phyloP scores from a whole-genome alignment of 768 basidiomycete species.

The Serendipita sp. region DNA sequence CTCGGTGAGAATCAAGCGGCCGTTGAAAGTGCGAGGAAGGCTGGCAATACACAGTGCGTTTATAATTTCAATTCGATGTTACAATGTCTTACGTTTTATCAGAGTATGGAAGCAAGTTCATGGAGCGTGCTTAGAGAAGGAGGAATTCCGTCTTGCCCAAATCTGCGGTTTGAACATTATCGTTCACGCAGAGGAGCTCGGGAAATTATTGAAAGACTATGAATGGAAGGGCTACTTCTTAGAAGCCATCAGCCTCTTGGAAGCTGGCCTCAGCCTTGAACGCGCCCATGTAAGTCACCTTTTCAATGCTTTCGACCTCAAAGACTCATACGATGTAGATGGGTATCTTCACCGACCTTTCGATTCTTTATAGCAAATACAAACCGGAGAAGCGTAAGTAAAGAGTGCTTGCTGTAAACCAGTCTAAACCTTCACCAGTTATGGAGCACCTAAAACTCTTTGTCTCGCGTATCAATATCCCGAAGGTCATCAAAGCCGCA shows the following conservation, averaged over 20 bases:
- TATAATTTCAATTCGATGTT: background rate
- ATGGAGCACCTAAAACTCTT: conserved; percentile 99
- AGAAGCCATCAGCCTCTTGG: conserved; percentile 77
- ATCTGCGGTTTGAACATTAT: conserved; percentile 98
- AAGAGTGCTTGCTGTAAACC: background rate
- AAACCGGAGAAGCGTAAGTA: conserved; percentile 73
- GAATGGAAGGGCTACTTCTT: conserved; percentile 88
- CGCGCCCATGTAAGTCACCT: conserved; percentile 58
- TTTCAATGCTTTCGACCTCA: background rate
- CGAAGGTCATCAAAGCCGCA: conserved; percentile 93
- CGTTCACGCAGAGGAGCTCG: conserved; percentile 82
- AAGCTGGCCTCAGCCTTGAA: conserved; percentile 91
- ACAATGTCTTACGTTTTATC: background rate
- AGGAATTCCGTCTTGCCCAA: conserved; percentile 93
- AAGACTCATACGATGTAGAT: conserved; percentile 30
- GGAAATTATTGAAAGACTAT: conserved; percentile 60
- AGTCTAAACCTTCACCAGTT: conserved; percentile 29
- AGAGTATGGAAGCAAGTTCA: conserved; percentile 99
- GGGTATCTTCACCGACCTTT: conserved; percentile 95
- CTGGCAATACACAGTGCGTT: conserved; percentile 90
- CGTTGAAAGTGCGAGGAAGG: conserved; percentile 97
- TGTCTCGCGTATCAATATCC: conserved; percentile 91
- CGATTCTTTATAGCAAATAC: conserved; percentile 88
- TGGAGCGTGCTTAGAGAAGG: conserved; percentile 93
- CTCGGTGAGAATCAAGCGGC: conserved; percentile 95